Base-by-base conservation (phyloP, 306 rosid genomes). In the Luffa acutangula region DNA sequence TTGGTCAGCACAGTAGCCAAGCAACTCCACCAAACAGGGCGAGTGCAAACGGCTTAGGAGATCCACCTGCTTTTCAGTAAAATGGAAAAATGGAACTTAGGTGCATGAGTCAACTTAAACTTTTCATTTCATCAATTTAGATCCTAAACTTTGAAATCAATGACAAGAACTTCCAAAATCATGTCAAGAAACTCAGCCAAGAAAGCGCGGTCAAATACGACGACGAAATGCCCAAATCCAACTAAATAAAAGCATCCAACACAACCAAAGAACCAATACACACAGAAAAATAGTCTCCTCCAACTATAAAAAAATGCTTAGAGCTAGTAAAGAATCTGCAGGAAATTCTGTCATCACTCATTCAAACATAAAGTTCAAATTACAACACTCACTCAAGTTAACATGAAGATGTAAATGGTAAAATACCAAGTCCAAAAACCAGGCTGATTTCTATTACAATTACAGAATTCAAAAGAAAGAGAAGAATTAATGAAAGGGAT, bases 1-100 rank as follows among this genome's bases (percentile, higher is more conserved):
- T 80, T 93, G 97, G 85, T 96, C 99, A 49, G 98, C 99, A 78
- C 98, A 96, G 77, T 96, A 93, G 86, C 99, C 99, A 46, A 96
- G 90, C 64, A 96, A 79, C 84, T 89, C 93, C 88, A 96, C 97
- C 85, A 91, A 84, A 81, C 85, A 89, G 10, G 96, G 96, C 67
- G 93, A 87, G 33, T 86, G 89, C 80, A 91, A 81, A 39, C 93
- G 89, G 83, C 99, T 96, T 36, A 93, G 88, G 9, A 96, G 88
- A 87, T 96, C 99, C 78, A 96, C 99, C 99, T 96, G 86, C 84
- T 46, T 18, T 18, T 62, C n/a, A 77, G 9, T 3, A 10, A 46
- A 25, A 25, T 25, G 31, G 31, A 25, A 25, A 25, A 25, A 25
- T 25, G 31, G 31, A 25, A 25, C 31, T 25, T 25, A 25, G 21